These are phyloP conservation scores for Alternaria hordeiaustralica DNA, from an alignment of 2,329 filamentous ascomycete species.

Conservation along the genomic window DNA sequence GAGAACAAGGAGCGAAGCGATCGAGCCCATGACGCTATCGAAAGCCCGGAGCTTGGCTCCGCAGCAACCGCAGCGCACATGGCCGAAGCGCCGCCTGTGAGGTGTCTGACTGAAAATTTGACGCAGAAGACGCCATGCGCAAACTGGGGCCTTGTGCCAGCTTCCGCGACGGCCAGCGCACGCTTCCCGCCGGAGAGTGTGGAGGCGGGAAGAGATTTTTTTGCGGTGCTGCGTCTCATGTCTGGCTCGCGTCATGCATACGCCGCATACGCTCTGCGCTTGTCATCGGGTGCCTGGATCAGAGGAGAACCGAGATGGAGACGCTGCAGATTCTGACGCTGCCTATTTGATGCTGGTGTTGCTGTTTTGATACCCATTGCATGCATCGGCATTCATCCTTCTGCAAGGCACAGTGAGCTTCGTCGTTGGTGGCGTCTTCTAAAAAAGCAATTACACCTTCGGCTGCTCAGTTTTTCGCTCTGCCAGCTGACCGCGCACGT, in stretches of 20 bases:
- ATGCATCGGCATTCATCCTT: neutral
- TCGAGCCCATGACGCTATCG: constrained; percentile 17
- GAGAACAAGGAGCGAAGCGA: constrained; percentile 5
- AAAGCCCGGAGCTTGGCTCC: constrained; percentile 10
- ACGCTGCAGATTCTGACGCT: constrained; percentile 4
- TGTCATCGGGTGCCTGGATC: constrained; percentile 12
- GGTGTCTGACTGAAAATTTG: constrained; percentile 29
- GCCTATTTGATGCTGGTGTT: neutral
- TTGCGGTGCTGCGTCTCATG: neutral
- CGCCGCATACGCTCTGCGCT: constrained; percentile 7
- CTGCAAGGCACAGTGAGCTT: neutral
- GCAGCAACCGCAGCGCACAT: constrained; percentile 1
- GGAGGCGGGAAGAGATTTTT: constrained; percentile 33
- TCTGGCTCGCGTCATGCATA: constrained; percentile 14
- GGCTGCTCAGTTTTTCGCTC: neutral
- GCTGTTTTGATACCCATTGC: neutral
- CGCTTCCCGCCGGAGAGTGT: constrained; percentile 22
- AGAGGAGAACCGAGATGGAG: constrained; percentile 5
- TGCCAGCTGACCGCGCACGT: constrained; percentile 4
- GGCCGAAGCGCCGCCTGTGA: neutral
- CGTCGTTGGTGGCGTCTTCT: neutral
- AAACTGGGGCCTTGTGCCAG: constrained; percentile 4
- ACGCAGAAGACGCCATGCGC: constrained; percentile 26
- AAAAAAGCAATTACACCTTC: neutral
- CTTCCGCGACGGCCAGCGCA: constrained; percentile 8